Evolutionary conservation across 345 rosid genomes (phyloP), one percentile per base, ranked within the genome.

Genomic region (Brassica carinata): DNA sequence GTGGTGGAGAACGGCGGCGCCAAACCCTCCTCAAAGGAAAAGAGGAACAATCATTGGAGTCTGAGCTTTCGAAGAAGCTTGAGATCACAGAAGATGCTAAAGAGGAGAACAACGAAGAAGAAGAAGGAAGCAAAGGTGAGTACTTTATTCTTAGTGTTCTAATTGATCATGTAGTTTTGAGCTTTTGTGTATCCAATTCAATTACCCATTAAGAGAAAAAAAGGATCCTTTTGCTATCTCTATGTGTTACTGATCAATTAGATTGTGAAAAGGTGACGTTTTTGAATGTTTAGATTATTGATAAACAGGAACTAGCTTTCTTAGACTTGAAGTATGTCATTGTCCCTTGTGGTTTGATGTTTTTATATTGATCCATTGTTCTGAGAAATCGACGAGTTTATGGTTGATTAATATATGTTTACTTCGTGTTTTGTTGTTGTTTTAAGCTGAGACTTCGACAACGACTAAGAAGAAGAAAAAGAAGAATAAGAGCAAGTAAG

Each of bases 401-500:
- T 40, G 19, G 43, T 71, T 76, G 69, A 71, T 65, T 73, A 33
- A 67, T 11, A 30, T 2, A 29, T 5, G 5, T 6, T 5, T n/a
- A 9, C 10, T 10, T 30, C 4, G 2, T 6, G 33, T 65, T 70
- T 11, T 11, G 17, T 36, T 2, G 2, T 43, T n/a, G 8, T 79
- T 34, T 18, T 11, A 74, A 80, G 86, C 91, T 81, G 97, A 90
- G 77, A 80, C 81, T 77, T 19, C 92, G 63, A 91, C 92, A 5
- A 95, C 90, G 86, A 95, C 90, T 90, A 91, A 62, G 66, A 61
- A 93, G 83, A 96, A 92, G 92, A 96, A 92, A 87, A 96, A 92
- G 83, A 93, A 85, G 58, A 51, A 51, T 75, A 96, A 90, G 87
- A 93, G 94, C 99, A 96, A 90, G 99, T 92, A 83, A 90, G 94